Conservation (phyloP, 371 early-diverging fungal genomes). For the Basidiobolus meristosporus region DNA sequence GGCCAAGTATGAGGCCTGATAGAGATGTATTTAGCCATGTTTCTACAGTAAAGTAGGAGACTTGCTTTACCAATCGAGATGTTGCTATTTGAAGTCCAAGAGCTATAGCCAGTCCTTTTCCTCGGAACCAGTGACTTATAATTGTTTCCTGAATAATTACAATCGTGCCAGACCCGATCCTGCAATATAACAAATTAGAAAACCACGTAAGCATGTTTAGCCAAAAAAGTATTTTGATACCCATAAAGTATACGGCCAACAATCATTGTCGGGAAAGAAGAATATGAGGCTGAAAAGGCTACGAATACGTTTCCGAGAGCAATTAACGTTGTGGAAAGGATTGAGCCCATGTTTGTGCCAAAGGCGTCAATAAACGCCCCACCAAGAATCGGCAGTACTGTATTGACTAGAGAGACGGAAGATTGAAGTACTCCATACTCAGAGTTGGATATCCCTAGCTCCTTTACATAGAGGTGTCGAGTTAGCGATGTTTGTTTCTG, state of each 20-base stretch:
- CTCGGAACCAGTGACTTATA: conserved; percentile 31
- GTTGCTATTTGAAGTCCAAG: conserved; percentile 43
- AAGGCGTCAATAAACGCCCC: conserved; percentile 51
- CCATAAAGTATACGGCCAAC: conserved; percentile 43
- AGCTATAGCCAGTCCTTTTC: conserved; percentile 29
- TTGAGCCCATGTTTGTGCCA: conserved; percentile 39
- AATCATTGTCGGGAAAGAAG: conserved; percentile 34
- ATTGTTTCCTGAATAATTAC: conserved; percentile 35
- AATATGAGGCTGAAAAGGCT: conserved; percentile 27
- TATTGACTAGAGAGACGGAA: conserved; percentile 46
- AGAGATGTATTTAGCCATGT: too few relatives aligned
- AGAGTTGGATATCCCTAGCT: conserved; percentile 38
- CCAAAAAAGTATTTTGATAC: too few relatives aligned
- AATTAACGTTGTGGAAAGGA: conserved; percentile 34
- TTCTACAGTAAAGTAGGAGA: too few relatives aligned
- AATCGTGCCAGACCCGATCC: conserved; percentile 27
- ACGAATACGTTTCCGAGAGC: conserved; percentile 34
- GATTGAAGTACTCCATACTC: conserved; percentile 58
- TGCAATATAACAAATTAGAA: background rate
- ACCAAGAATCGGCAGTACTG: conserved; percentile 40
- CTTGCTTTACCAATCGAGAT: conserved; percentile 37
- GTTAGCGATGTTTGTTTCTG: too few relatives aligned
- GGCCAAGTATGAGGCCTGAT: conserved; percentile 35
- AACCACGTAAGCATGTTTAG: too few relatives aligned
- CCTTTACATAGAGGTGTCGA: too few relatives aligned